Evolutionary conservation across 768 basidiomycete species (phyloP).

Genomic region (Psilocybe subaeruginosa): DNA sequence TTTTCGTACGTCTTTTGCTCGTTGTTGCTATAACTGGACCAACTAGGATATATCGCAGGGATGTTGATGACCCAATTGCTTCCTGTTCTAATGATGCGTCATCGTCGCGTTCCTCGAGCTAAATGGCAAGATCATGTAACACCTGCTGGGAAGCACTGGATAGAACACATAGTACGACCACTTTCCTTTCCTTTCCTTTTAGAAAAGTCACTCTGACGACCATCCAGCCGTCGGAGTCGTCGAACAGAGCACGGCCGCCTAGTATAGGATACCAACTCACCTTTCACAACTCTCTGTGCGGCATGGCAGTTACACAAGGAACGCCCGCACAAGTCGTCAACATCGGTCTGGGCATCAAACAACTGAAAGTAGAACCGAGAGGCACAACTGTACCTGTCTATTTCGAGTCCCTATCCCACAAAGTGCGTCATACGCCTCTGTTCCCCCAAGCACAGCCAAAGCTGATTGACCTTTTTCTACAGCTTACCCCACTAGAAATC

Average conservation of each 20-base stretch:
- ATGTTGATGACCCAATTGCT: constrained; percentile 74
- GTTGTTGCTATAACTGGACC: not conserved
- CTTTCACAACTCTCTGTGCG: constrained; percentile 68
- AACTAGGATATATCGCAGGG: constrained; percentile 41
- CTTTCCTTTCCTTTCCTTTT: not conserved
- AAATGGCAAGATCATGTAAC: constrained; percentile 73
- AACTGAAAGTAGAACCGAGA: constrained; percentile 62
- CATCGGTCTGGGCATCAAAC: constrained; percentile 81
- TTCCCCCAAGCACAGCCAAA: not conserved
- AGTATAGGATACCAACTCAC: constrained; percentile 83
- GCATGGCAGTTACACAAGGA: constrained; percentile 89
- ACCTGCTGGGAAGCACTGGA: constrained; percentile 75
- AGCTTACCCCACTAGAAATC: constrained; percentile 46
- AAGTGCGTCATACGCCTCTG: constrained; percentile 45
- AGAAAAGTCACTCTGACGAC: constrained; percentile 10
- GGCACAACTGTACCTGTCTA: constrained; percentile 64
- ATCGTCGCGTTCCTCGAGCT: constrained; percentile 74
- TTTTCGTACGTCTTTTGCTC: constrained; percentile 56
- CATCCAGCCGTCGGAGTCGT: constrained; percentile 54
- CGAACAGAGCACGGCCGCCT: constrained; percentile 66
- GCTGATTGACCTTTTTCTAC: not conserved
- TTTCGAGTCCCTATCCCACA: constrained; percentile 74
- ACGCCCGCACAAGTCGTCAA: constrained; percentile 75
- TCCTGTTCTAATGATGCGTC: constrained; percentile 85
- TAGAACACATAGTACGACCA: constrained; percentile 61